Conservation (phyloP, 2,329 filamentous ascomycete genomes). For the Colletotrichum shisoi region DNA sequence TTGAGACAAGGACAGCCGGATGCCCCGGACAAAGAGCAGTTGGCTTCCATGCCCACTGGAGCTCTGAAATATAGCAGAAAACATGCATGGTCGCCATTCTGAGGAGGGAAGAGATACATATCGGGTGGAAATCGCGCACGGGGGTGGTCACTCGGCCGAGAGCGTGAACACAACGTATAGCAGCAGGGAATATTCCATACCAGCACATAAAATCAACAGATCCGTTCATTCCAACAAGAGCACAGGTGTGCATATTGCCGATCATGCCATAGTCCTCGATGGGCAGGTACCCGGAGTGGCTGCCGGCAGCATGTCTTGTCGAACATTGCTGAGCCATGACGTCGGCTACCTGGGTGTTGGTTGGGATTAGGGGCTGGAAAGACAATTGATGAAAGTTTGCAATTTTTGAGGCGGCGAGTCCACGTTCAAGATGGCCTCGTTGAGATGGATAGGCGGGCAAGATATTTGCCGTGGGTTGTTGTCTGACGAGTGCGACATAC, state of each 20-base stretch:
- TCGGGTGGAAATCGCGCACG: background rate
- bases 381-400: too few relatives aligned
- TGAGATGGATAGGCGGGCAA: too few relatives aligned
- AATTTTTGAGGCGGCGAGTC: background rate
- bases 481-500: background rate
- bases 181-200: slow-evolving; percentile 50
- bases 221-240: slow-evolving; percentile 76
- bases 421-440: background rate
- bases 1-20: background rate
- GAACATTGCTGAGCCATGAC: slow-evolving; percentile 49
- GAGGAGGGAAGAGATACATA: background rate
- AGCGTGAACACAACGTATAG: background rate
- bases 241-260: slow-evolving; percentile 81
- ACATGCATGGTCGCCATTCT: background rate
- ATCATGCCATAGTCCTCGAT: slow-evolving; percentile 84
- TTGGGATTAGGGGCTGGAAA: background rate
- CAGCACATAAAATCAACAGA: slow-evolving; percentile 82
- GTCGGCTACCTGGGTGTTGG: slow-evolving; percentile 12
- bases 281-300: slow-evolving; percentile 61
- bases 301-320: slow-evolving; percentile 43
- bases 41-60: too few relatives aligned
- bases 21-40: background rate
- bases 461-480: background rate
- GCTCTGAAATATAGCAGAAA: background rate
- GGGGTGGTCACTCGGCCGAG: slow-evolving; percentile 6